Evolutionary conservation across 2,329 filamentous ascomycete genomes (phyloP), one percentile per base, ranked within the genome.

Genomic region (Claviceps cyperi): DNA sequence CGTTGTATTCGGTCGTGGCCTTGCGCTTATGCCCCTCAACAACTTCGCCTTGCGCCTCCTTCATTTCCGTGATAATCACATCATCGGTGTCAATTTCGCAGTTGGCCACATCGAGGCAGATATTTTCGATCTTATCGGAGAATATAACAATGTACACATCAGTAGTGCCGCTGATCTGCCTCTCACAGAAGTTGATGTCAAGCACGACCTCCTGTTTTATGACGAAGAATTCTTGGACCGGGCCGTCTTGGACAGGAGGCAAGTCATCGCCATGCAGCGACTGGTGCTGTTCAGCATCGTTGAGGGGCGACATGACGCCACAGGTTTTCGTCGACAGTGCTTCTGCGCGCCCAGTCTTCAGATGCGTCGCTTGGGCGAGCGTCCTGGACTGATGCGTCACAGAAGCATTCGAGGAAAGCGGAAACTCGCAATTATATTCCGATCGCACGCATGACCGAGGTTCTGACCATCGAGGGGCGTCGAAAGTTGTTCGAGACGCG

Each of bases 151-250:
- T 80, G 32, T 83, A 84, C 57, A 98, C 84, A 57, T 90, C 84
- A 8, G 86, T 87, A 55, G 78, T 83, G 47, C 92, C 92, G 53
- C 78, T 81, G 60, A 97, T 70, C 60, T 75, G 77, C 66, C 82
- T 83, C 49, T 78, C 78, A 55, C 78, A 75, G 64, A 98, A 94
- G 68, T 94, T 86, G 62, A 98, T 74, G 59, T 97, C 90, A 53
- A 98, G 74, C 59, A 89, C 83, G 47, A 98, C 83, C 64, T 86
- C 86, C 68, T 97, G 91, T 67, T 89, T 84, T 50, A 87, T 75
- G 51, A 97, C 70, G 40, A 75, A 70, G 50, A 69, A 72, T 24
- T 69, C 66, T 15, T 66, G 64, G 2, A 69, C 57, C 4, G 64
- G 62, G 8, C 55, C 52, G 52, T 71, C 68, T 47, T 66, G 55